These are phyloP conservation scores for Aaosphaeria arxii DNA, from an alignment of 2,329 filamentous ascomycete genomes.

Conservation along the genomic window DNA sequence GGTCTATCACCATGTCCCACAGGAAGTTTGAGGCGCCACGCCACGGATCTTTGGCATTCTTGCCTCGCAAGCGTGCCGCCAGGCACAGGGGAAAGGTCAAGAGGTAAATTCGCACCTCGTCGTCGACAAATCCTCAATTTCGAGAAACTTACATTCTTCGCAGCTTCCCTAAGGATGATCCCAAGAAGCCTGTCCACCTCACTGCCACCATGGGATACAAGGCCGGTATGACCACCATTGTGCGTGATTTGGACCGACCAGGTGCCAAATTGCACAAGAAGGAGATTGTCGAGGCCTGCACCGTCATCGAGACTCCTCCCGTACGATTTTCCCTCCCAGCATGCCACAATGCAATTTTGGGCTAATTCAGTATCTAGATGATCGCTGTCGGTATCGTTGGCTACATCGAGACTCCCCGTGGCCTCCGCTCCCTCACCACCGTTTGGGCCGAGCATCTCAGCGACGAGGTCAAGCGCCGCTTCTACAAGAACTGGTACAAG, in stretches of 20 bases:
- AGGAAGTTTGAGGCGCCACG: conserved; percentile 82
- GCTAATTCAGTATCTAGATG: conserved; percentile 65
- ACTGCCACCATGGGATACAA: conserved; percentile 99
- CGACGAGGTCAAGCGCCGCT: conserved; percentile 98
- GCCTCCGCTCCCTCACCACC: conserved; percentile 98
- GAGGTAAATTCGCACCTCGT: conserved; percentile 64
- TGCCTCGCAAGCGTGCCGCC: conserved; percentile 77
- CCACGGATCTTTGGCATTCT: conserved; percentile 70
- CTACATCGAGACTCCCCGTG: conserved; percentile 99
- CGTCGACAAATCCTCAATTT: conserved; percentile 6
- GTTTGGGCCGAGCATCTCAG: conserved; percentile 99
- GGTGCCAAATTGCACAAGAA: conserved; percentile 98
- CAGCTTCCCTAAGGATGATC: conserved; percentile 99
- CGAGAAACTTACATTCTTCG: conserved; percentile 14
- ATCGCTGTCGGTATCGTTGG: conserved; percentile 99
- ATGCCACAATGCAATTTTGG: not conserved
- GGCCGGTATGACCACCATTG: conserved; percentile 99
- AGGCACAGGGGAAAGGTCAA: conserved; percentile 97
- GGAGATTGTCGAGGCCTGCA: conserved; percentile 44
- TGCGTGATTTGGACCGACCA: conserved; percentile 97
- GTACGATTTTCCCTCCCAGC: conserved; percentile 66
- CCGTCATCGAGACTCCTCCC: conserved; percentile 45
- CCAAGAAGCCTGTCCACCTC: conserved; percentile 99
- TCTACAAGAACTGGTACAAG: conserved; percentile 99
- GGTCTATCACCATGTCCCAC: conserved; percentile 51